phyloP scores from a whole-genome alignment of 306 rosid genomes.

The Abrus precatorius region DNA sequence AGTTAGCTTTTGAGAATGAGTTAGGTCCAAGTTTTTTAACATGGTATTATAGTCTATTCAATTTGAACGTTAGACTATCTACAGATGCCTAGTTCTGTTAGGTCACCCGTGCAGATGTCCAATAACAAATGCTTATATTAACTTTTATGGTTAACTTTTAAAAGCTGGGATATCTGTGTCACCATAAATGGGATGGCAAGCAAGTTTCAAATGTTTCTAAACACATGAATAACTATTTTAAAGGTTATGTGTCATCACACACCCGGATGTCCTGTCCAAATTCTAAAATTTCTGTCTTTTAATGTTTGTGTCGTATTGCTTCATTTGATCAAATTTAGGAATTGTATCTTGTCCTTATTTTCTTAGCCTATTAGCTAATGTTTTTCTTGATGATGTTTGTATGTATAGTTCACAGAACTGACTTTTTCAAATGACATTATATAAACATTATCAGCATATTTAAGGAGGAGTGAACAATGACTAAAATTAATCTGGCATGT shows the following conservation, averaged over 20 bases:
- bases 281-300: conserved; percentile 1
- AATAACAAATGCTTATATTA: neutral
- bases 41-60: too few relatives aligned
- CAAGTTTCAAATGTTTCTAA: conserved; percentile 3
- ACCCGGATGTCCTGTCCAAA: neutral
- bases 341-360: conserved; percentile 31
- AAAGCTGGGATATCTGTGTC: neutral
- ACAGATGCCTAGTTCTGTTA: too few relatives aligned
- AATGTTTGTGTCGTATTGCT: conserved; percentile 1
- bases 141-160: neutral
- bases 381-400: neutral
- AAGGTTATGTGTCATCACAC: neutral
- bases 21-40: too few relatives aligned
- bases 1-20: too few relatives aligned
- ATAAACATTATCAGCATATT: conserved; percentile 25
- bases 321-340: conserved; percentile 29
- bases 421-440: conserved; percentile 20
- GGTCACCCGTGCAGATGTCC: too few relatives aligned
- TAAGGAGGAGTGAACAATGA: conserved; percentile 26
- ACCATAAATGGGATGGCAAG: neutral
- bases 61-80: too few relatives aligned
- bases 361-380: neutral
- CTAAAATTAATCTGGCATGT: conserved; percentile 39
- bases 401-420: neutral
- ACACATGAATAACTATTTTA: neutral